Evolutionary conservation across 192 early-diverging fungal species (phyloP), one percentile per base, ranked within the genome.

Genomic region (Rhizophagus clarus): DNA sequence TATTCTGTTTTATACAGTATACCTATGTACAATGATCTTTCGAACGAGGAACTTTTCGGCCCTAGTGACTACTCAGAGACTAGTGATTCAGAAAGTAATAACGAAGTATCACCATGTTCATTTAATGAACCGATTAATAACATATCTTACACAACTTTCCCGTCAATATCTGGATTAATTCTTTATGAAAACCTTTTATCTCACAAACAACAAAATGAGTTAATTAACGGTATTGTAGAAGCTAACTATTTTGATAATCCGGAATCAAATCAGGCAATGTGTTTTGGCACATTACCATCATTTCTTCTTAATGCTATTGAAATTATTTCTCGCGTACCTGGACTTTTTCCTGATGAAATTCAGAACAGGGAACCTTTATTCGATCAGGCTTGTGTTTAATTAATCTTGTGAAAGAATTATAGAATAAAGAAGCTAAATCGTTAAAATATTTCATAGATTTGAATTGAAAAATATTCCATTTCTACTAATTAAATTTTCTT

Each of bases 231-330:
- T 0, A 76, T 86, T 17, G 74, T 84, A 61, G 61, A 78, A 32
- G 22, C 66, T 1, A 51, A 77, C n/a, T 79, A 76, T 24, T 86
- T 86, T 72, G 62, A 60, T 11, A 31, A 15, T 22, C 60, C 67
- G 5, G 60, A 32, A 56, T 61, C 60, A 5, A 86, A 86, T 77
- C 85, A 86, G 69, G 82, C 82, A 34, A 86, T 86, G 85, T 66
- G 72, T 32, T 86, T 86, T 82, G 85, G 85, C 14, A 26, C 76
- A 29, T 77, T 86, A 4, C 81, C 83, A n/a, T 34, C 17, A 15
- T 76, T 72, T 3, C 40, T 86, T n/a, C 42, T 61, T 20, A 40
- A 61, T 24, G 37, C 80, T 9, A 28, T 51, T 4, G 40, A 45
- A 9, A 76, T 73, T 72, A 45, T 76, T 42, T 51, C 42, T 26